These are phyloP conservation scores for Skeletonema marinoi DNA, from an alignment of 108 stramenopile species.

Conservation along the genomic window DNA sequence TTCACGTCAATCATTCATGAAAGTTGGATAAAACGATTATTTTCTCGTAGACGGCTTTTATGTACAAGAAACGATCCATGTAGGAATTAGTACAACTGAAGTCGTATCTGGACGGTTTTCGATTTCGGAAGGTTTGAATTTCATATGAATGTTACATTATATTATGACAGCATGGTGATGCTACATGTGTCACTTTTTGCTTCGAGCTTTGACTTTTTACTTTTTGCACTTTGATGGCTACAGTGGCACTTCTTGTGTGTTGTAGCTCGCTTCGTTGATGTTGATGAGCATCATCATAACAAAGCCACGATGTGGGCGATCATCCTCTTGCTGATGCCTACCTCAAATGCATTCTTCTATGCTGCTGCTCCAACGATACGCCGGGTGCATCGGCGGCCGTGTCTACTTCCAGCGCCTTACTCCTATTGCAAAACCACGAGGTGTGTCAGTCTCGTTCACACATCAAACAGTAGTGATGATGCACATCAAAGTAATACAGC, in stretches of 20 bases:
- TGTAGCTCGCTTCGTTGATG: too few species aligned
- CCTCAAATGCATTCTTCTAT: background rate
- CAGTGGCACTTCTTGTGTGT: too few species aligned
- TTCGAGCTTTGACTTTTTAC: too few species aligned
- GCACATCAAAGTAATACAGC: slow-evolving; percentile 3
- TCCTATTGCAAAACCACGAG: background rate
- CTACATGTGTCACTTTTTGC: too few species aligned
- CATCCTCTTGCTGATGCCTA: background rate
- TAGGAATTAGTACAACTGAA: too few species aligned
- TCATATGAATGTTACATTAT: too few species aligned
- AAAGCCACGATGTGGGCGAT: background rate
- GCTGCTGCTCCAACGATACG: background rate
- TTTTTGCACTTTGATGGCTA: too few species aligned
- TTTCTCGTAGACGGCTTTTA: background rate
- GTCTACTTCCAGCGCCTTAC: background rate
- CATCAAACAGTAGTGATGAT: background rate
- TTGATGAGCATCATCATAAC: too few species aligned
- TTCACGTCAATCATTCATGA: background rate
- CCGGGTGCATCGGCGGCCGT: background rate
- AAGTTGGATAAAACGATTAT: background rate
- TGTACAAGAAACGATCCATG: too few species aligned
- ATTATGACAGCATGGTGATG: too few species aligned
- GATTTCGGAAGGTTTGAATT: too few species aligned
- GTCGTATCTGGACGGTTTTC: too few species aligned
- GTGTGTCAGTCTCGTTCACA: background rate